Percentiles rank a stretch among this genome's conserved stretches.
Conservation (phyloP, 352 stramenopile genomes). For the Phytophthora citricola region DNA sequence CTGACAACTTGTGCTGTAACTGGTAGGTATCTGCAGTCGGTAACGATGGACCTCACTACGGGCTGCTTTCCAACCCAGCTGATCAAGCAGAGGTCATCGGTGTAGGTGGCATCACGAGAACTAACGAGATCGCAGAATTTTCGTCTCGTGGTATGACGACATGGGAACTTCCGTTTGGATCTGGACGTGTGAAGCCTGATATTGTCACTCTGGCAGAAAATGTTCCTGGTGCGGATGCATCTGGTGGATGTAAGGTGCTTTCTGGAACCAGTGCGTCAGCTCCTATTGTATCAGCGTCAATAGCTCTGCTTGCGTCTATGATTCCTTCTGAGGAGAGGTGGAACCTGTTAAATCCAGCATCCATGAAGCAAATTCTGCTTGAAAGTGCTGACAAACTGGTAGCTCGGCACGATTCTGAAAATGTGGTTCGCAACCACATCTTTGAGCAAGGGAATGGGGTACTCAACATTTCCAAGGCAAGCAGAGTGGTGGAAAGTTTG, state of each 20-base stretch:
- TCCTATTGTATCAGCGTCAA: constrained; percentile 80
- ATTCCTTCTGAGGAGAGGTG: constrained; percentile 58
- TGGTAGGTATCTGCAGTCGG: constrained; percentile 79
- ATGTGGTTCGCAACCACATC: constrained; percentile 74
- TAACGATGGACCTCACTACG: constrained; percentile 87
- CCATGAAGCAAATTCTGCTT: constrained; percentile 76
- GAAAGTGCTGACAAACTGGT: constrained; percentile 57
- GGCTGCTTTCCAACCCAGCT: constrained; percentile 84
- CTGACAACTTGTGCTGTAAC: constrained; percentile 6
- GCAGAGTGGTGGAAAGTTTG: constrained; percentile 47
- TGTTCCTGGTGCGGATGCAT: constrained; percentile 65
- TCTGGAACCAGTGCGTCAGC: constrained; percentile 88
- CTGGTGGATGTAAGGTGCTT: constrained; percentile 61
- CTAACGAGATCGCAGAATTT: constrained; percentile 73
- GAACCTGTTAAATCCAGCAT: constrained; percentile 67
- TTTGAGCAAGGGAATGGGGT: constrained; percentile 87
- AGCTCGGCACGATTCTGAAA: constrained; percentile 40
- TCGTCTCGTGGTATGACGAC: constrained; percentile 88
- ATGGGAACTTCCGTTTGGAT: constrained; percentile 83
- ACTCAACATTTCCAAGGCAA: constrained; percentile 73
- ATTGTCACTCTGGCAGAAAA: constrained; percentile 75
- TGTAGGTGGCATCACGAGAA: constrained; percentile 72
- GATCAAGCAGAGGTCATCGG: constrained; percentile 89
- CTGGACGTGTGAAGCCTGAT: constrained; percentile 88
- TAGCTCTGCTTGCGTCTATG: constrained; percentile 82